A percentile compares a stretch with the other conserved stretches of the same genome.
These are phyloP conservation scores for Aegilops sharonensis DNA, from an alignment of 176 grass and related monocot genomes.

Conservation along the genomic window DNA sequence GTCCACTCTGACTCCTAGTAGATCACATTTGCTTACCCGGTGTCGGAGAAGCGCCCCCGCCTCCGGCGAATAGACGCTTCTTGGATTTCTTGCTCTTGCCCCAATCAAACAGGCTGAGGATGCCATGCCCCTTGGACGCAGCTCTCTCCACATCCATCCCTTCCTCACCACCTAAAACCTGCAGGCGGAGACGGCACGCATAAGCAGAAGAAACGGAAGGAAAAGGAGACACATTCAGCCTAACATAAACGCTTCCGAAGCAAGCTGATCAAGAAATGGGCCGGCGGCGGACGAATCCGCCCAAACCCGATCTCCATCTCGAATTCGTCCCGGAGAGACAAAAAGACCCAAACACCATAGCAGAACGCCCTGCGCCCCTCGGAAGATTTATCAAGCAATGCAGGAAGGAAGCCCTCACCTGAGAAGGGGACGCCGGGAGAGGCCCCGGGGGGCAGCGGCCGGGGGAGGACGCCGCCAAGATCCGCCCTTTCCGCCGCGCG, in stretches of 20 bases:
- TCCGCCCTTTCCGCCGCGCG: conserved; percentile 26
- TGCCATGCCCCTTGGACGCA: conserved; percentile 65
- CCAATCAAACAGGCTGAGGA: conserved; percentile 88
- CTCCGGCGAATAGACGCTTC: conserved; percentile 54
- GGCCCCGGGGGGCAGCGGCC: not conserved
- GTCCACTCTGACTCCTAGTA: not conserved
- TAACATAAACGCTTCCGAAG: conserved; percentile 21
- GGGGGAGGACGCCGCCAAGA: conserved; percentile 34
- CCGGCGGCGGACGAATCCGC: not conserved
- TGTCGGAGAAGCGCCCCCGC: conserved; percentile 15
- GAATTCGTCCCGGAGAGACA: not conserved
- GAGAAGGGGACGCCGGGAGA: not conserved
- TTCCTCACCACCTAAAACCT: conserved; percentile 18
- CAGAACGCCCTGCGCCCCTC: not conserved
- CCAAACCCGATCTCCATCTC: conserved; percentile 6
- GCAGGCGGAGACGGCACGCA: conserved; percentile 21
- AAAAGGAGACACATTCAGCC: not conserved
- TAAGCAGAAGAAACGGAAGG: conserved; percentile 32
- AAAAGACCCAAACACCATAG: not conserved
- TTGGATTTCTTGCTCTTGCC: conserved; percentile 79
- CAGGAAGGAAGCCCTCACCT: not conserved
- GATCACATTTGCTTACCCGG: conserved; percentile 21
- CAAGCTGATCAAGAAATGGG: conserved; percentile 9
- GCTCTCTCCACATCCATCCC: conserved; percentile 75
- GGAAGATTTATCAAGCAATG: conserved; percentile 25